These are phyloP conservation scores for Phytophthora meadii DNA, from an alignment of 352 stramenopile species.

Conservation along the genomic window DNA sequence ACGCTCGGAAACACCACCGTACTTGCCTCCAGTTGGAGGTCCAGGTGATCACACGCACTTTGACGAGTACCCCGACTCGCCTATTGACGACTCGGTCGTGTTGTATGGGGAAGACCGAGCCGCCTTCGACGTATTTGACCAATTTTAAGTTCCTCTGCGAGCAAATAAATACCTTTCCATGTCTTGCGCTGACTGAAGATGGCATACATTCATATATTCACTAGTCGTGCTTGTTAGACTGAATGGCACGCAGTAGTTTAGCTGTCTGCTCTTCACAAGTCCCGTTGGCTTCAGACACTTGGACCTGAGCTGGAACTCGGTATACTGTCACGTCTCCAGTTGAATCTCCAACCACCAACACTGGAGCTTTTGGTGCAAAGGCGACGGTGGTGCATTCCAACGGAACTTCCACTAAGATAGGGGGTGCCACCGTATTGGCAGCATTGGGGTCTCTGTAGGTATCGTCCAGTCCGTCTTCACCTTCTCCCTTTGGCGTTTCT, in stretches of 20 bases:
- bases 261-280: slow-evolving; percentile 59
- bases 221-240: slow-evolving; percentile 65
- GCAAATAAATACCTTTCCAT: slow-evolving; percentile 41
- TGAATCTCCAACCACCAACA: slow-evolving; percentile 81
- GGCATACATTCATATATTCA: neutral
- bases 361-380: slow-evolving; percentile 72
- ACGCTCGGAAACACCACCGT: slow-evolving; percentile 77
- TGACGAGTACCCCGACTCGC: slow-evolving; percentile 93
- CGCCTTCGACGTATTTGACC: slow-evolving; percentile 86
- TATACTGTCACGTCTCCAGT: slow-evolving; percentile 81
- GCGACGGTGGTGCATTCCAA: slow-evolving; percentile 76
- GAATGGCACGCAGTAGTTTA: slow-evolving; percentile 55
- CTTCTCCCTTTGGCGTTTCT: slow-evolving; percentile 26
- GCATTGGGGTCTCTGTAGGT: slow-evolving; percentile 17
- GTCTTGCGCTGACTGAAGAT: slow-evolving; percentile 1
- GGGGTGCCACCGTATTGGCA: neutral
- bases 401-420: slow-evolving; percentile 45
- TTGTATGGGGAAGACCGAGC: slow-evolving; percentile 88
- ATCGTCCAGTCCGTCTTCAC: slow-evolving; percentile 3
- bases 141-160: slow-evolving; percentile 71
- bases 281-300: no score
- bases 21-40: slow-evolving; percentile 84
- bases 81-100: slow-evolving; percentile 83
- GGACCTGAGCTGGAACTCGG: slow-evolving; percentile 53
- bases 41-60: slow-evolving; percentile 93